Conservation (phyloP, 2,329 filamentous ascomycete species). For the Epichloe brachyelytri region DNA sequence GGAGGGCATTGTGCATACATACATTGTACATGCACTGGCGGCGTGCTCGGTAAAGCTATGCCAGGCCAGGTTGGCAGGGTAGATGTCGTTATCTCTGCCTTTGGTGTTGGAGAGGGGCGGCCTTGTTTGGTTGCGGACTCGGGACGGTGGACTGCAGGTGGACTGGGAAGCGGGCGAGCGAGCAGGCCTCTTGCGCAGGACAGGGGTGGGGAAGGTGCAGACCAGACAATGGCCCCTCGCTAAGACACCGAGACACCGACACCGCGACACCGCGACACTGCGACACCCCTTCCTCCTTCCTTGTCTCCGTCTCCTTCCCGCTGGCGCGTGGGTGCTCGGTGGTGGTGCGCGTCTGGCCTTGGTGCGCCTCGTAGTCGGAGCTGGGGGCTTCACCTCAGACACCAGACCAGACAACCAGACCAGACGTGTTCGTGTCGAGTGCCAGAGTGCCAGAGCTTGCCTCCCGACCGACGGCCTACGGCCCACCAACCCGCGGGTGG, state of each 20-base stretch:
- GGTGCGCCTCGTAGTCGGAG: no score
- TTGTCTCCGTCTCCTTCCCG: background rate
- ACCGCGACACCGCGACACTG: background rate
- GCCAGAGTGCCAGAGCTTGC: background rate
- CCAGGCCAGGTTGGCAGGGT: background rate
- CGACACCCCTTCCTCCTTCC: background rate
- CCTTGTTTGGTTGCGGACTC: background rate
- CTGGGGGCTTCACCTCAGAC: background rate
- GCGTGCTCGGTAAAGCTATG: background rate
- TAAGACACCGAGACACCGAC: background rate
- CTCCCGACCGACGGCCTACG: background rate
- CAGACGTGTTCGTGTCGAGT: background rate
- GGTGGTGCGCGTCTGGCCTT: background rate
- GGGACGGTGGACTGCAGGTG: constrained; percentile 1
- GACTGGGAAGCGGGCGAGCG: background rate
- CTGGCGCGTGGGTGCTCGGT: background rate
- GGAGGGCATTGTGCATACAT: constrained; percentile 1
- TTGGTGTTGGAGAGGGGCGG: background rate
- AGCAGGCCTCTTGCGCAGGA: constrained; percentile 2
- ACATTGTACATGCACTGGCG: background rate
- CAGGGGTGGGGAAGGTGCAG: constrained; percentile 1
- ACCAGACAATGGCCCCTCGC: background rate
- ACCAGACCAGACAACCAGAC: background rate
- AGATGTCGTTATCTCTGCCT: background rate
- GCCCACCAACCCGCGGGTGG: background rate